phyloP scores from a whole-genome alignment of 192 early-diverging fungal species.

The Dissophora ornata region DNA sequence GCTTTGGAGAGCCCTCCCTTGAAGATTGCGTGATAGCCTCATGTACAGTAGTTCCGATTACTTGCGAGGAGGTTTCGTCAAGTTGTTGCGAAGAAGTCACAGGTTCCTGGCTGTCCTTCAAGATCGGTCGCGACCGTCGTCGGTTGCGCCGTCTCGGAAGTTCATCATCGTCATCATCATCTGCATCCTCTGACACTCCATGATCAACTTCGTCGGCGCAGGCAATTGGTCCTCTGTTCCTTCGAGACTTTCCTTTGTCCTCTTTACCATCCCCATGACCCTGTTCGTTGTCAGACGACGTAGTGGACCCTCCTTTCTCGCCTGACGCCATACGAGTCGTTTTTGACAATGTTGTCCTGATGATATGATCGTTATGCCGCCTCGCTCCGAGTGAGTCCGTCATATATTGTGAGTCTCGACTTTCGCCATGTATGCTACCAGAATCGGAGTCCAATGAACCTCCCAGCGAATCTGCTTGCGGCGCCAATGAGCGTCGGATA shows the following conservation, averaged over 20 bases:
- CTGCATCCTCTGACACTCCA: neutral
- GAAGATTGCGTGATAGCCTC: neutral
- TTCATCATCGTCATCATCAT: neutral
- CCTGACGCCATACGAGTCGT: neutral
- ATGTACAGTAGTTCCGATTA: too few relatives aligned
- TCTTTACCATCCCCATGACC: neutral
- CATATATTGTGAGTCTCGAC: too few relatives aligned
- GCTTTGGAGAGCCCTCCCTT: constrained; percentile 24
- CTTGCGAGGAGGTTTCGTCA: too few relatives aligned
- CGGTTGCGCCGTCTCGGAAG: neutral
- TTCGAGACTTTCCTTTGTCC: too few relatives aligned
- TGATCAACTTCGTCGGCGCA: neutral
- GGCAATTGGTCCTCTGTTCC: too few relatives aligned
- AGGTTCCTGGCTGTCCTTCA: constrained; percentile 13
- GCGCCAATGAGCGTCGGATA: neutral
- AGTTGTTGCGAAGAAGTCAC: neutral
- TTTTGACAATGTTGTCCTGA: too few relatives aligned
- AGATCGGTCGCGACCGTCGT: neutral
- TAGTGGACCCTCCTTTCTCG: neutral
- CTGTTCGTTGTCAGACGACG: neutral
- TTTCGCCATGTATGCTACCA: neutral
- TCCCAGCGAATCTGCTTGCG: neutral
- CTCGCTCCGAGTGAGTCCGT: too few relatives aligned
- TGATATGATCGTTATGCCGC: too few relatives aligned
- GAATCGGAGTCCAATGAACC: constrained; percentile 5